phyloP scores from a whole-genome alignment of 2,329 filamentous ascomycete species.

The Xylaria sp. region DNA sequence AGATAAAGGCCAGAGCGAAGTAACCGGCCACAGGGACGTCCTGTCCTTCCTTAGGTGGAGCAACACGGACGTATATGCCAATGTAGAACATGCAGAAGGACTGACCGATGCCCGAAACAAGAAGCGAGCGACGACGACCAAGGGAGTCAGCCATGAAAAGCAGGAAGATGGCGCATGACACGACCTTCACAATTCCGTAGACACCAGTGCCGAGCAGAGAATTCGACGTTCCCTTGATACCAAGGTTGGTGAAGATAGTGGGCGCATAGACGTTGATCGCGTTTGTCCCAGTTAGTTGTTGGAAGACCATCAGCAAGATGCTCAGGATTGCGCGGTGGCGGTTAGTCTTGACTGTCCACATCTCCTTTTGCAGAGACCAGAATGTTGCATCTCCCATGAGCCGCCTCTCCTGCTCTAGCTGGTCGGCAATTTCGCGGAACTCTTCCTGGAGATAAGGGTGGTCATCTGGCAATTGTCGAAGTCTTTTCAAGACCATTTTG shows the following conservation, averaged over 20 bases:
- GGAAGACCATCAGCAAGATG: conserved; percentile 70
- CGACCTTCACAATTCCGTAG: conserved; percentile 71
- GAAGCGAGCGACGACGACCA: conserved; percentile 63
- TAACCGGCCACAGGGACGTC: conserved; percentile 70
- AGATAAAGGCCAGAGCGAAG: conserved; percentile 73
- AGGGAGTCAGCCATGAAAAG: conserved; percentile 69
- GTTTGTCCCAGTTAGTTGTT: conserved; percentile 74
- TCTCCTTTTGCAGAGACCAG: conserved; percentile 71
- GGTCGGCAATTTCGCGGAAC: conserved; percentile 68
- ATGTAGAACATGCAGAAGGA: conserved; percentile 72
- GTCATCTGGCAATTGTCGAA: conserved; percentile 63
- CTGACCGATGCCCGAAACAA: conserved; percentile 70
- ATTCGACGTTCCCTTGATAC: conserved; percentile 57
- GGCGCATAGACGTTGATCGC: conserved; percentile 52
- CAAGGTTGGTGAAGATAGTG: conserved; percentile 50
- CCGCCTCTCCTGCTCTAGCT: conserved; percentile 70
- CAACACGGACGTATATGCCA: conserved; percentile 70
- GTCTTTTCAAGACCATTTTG: conserved; percentile 61
- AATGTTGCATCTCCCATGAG: conserved; percentile 63
- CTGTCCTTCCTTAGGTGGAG: conserved; percentile 60
- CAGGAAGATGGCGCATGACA: conserved; percentile 66
- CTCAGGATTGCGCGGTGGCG: conserved; percentile 72
- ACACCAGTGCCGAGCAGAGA: conserved; percentile 71
- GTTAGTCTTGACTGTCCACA: conserved; percentile 69
- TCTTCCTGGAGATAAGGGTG: conserved; percentile 69